Percentiles rank a stretch among this genome's conserved stretches.
phyloP scores from a whole-genome alignment of 106 monocot genomes.

The Dendrobium officinale region DNA sequence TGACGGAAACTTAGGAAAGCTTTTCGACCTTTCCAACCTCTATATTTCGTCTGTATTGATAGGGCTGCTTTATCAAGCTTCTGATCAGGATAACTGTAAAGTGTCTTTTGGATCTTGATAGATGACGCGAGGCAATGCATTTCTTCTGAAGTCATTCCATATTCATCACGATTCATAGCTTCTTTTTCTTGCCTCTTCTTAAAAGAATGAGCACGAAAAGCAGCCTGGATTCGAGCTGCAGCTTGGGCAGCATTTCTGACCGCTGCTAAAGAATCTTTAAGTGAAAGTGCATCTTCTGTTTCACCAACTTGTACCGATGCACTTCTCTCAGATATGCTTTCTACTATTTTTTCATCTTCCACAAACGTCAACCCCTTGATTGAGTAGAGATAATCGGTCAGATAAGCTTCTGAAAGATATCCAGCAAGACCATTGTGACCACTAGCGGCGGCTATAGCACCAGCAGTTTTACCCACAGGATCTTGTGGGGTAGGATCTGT shows the following conservation, averaged over 20 bases:
- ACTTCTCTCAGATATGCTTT: slow-evolving; percentile 39
- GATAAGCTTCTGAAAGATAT: slow-evolving; percentile 67
- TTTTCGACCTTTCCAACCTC: slow-evolving; percentile 55
- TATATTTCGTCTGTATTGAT: slow-evolving; percentile 63
- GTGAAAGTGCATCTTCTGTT: slow-evolving; percentile 48
- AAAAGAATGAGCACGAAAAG: slow-evolving; percentile 74
- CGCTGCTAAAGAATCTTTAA: slow-evolving; percentile 59
- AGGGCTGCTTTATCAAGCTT: slow-evolving; percentile 46
- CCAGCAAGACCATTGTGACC: slow-evolving; percentile 73
- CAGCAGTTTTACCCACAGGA: slow-evolving; percentile 56
- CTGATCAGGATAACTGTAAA: slow-evolving; percentile 18
- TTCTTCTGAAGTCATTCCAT: slow-evolving; percentile 29
- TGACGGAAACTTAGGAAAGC: slow-evolving; percentile 47
- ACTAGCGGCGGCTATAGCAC: slow-evolving; percentile 38
- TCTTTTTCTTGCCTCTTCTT: slow-evolving; percentile 34
- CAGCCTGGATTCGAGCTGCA: slow-evolving; percentile 67
- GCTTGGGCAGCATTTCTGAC: slow-evolving; percentile 68
- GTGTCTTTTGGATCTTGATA: slow-evolving; percentile 10
- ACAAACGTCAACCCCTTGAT: slow-evolving; percentile 25
- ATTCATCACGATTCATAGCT: slow-evolving; percentile 12
- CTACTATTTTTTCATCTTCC: slow-evolving; percentile 37
- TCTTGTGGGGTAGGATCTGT: slow-evolving; percentile 59
- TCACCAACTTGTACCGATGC: slow-evolving; percentile 20
- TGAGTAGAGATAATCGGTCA: slow-evolving; percentile 47
- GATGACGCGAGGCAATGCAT: slow-evolving; percentile 20